Conservation (phyloP, 2,329 filamentous ascomycete genomes). For the Aspergillus carbonarius region DNA sequence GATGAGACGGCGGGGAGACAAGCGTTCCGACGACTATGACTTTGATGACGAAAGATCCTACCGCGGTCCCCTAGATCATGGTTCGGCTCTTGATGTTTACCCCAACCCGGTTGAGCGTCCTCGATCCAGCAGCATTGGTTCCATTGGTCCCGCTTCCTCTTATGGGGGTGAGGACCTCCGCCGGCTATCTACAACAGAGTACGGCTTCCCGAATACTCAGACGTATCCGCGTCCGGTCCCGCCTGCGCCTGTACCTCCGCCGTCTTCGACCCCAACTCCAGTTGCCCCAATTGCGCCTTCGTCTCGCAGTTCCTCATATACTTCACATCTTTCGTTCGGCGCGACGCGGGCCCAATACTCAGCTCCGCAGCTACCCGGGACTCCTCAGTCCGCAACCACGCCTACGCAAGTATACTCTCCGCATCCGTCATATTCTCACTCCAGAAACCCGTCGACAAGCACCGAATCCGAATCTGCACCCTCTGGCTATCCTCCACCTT, state of each 20-base stretch:
- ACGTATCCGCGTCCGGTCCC: slow-evolving; percentile 36
- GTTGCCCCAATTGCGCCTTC: slow-evolving; percentile 25
- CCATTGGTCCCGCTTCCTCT: slow-evolving; percentile 47
- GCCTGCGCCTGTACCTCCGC: slow-evolving; percentile 34
- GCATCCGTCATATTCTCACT: slow-evolving; percentile 34
- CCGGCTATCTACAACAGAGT: slow-evolving; percentile 52
- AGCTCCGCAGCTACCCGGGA: slow-evolving; percentile 42
- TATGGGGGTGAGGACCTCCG: slow-evolving; percentile 46
- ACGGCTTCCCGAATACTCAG: slow-evolving; percentile 34
- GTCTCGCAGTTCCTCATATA: slow-evolving; percentile 25
- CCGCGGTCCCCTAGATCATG: slow-evolving; percentile 45
- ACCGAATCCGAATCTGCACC: slow-evolving; percentile 33
- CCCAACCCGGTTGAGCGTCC: slow-evolving; percentile 52
- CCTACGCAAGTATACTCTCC: slow-evolving; percentile 34
- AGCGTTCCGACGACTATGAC: slow-evolving; percentile 67
- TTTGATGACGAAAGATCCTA: slow-evolving; percentile 57
- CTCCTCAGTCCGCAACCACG: slow-evolving; percentile 44
- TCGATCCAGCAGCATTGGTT: slow-evolving; percentile 62
- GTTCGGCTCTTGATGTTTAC: slow-evolving; percentile 52
- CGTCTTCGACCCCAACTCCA: slow-evolving; percentile 29
- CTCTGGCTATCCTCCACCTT: slow-evolving; percentile 20
- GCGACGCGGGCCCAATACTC: slow-evolving; percentile 44
- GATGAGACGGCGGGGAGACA: slow-evolving; percentile 80
- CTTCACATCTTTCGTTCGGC: slow-evolving; percentile 46
- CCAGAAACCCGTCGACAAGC: slow-evolving; percentile 32